phyloP scores from a whole-genome alignment of 2,329 filamentous ascomycete species.

The Colletotrichum lupini region DNA sequence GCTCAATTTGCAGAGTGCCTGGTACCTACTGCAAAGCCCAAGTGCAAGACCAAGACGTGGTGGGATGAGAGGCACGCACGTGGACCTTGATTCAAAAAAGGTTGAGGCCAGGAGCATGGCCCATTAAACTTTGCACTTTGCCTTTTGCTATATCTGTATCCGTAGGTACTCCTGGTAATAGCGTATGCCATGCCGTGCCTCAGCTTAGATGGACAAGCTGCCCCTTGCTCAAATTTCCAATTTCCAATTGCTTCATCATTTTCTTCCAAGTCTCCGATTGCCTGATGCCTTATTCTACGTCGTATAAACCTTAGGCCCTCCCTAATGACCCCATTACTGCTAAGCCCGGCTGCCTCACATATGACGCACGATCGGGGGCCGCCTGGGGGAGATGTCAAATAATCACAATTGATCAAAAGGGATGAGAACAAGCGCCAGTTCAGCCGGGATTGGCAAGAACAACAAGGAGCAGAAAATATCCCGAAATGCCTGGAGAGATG shows the following conservation, averaged over 20 bases:
- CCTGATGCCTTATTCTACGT: neutral
- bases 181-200: neutral
- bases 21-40: neutral
- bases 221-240: neutral
- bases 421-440: neutral
- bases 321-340: neutral
- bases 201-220: neutral
- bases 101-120: neutral
- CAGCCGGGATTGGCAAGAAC: neutral
- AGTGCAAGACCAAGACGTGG: neutral
- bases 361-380: neutral
- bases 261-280: neutral
- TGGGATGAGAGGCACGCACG: neutral
- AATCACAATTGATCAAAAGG: neutral
- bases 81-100: neutral
- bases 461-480: constrained; percentile 10
- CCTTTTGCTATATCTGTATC: neutral
- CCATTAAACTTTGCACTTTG: constrained; percentile 17
- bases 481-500: neutral
- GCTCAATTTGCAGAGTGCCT: neutral
- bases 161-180: too few species aligned
- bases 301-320: neutral
- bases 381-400: neutral
- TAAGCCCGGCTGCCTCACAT: neutral
- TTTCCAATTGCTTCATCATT: neutral